A percentile compares a stretch with the other conserved stretches of the same genome.
phyloP scores from a whole-genome alignment of 1,284 basidiomycete genomes.

The Inonotus obliquus region DNA sequence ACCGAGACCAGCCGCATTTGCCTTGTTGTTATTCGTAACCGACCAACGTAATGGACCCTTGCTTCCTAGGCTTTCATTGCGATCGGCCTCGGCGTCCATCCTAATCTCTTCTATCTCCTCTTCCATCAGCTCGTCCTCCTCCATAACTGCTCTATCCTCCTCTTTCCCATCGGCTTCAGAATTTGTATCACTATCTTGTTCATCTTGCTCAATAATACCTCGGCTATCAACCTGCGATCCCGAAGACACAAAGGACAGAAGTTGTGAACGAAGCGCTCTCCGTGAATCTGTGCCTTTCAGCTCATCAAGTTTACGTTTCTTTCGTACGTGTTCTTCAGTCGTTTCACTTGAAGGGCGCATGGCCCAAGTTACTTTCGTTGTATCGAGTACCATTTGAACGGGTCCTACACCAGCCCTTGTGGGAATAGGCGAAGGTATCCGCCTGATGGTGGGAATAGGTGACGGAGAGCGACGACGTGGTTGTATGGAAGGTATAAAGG shows the following conservation, averaged over 20 bases:
- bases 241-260: conserved; percentile 48
- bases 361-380: conserved; percentile 43
- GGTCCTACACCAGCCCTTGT: conserved; percentile 18
- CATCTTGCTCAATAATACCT: conserved; percentile 18
- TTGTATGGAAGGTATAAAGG: neutral
- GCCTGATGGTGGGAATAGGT: neutral
- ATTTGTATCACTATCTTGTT: too few species aligned
- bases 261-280: conserved; percentile 37
- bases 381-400: conserved; percentile 44
- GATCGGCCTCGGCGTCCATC: conserved; percentile 11
- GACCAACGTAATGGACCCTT: conserved; percentile 2
- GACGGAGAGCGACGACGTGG: neutral
- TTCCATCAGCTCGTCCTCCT: conserved; percentile 23
- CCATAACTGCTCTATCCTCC: too few species aligned
- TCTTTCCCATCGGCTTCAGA: too few species aligned
- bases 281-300: conserved; percentile 24
- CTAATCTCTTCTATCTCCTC: conserved; percentile 19
- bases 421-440: neutral
- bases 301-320: conserved; percentile 24
- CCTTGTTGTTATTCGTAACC: conserved; percentile 14
- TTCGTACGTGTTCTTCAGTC: conserved; percentile 22
- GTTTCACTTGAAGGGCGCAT: conserved; percentile 28
- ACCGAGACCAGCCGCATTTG: conserved; percentile 19
- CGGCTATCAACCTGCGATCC: conserved; percentile 34
- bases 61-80: neutral